Evolutionary conservation across 176 grass and related monocot genomes (phyloP).

Genomic region (Aegilops bicornis): DNA sequence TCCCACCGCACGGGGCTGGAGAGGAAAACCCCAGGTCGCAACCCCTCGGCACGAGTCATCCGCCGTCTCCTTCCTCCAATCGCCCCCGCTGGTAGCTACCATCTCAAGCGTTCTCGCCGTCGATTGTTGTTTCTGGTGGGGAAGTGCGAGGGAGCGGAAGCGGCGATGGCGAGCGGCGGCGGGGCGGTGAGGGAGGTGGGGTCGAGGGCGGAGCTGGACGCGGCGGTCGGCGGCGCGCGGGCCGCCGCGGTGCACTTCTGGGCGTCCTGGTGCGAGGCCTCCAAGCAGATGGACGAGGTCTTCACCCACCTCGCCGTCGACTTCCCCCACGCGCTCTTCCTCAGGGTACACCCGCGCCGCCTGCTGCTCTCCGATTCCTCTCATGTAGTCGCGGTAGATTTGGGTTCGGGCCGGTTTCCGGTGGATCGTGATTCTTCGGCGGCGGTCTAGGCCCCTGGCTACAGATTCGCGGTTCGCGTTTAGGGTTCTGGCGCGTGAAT

Average conservation of each 20-base stretch:
- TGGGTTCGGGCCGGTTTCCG: background rate
- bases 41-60: background rate
- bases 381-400: slow-evolving; percentile 20
- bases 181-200: slow-evolving; percentile 64
- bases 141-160: background rate
- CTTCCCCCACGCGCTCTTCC: slow-evolving; percentile 74
- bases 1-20: slow-evolving; percentile 30
- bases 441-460: background rate
- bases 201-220: slow-evolving; percentile 72
- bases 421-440: background rate
- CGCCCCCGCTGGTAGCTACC: background rate
- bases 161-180: slow-evolving; percentile 44
- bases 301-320: slow-evolving; percentile 90
- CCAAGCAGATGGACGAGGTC: slow-evolving; percentile 99
- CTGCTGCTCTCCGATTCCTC: background rate
- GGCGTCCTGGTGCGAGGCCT: slow-evolving; percentile 93
- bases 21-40: slow-evolving; percentile 33
- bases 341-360: slow-evolving; percentile 40
- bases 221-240: slow-evolving; percentile 44
- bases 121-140: background rate
- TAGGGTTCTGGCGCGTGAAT: slow-evolving; percentile 18
- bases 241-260: slow-evolving; percentile 86
- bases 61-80: background rate
- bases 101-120: background rate
- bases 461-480: background rate